phyloP scores from a whole-genome alignment of 768 basidiomycete genomes.

The Suillus discolor region DNA sequence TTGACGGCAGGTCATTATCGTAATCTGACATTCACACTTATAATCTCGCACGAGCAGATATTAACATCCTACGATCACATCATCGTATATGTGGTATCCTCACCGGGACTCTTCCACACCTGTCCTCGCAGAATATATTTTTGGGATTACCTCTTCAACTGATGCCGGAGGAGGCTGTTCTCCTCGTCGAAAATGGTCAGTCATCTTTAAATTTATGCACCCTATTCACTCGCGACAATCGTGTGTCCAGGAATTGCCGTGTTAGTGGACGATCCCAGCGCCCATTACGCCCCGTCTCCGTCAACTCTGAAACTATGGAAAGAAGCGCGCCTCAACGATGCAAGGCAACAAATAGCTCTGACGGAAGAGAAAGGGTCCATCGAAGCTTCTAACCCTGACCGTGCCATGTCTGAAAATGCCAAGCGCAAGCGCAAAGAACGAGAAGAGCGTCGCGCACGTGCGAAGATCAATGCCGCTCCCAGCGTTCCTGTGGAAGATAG shows the following conservation, averaged over 20 bases:
- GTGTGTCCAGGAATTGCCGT: conserved; percentile 65
- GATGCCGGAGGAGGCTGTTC: conserved; percentile 89
- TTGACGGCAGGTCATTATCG: conserved; percentile 57
- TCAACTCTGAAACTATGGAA: conserved; percentile 58
- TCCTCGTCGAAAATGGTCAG: conserved; percentile 82
- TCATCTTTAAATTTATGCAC: conserved; percentile 1
- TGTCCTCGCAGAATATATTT: conserved; percentile 96
- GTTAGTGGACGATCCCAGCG: conserved; percentile 70
- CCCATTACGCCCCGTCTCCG: conserved; percentile 52
- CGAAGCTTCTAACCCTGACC: conserved; percentile 39
- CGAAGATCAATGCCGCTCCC: conserved; percentile 20
- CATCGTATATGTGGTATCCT: conserved; percentile 86
- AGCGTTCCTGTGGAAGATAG: conserved; percentile 22
- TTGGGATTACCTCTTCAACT: conserved; percentile 89
- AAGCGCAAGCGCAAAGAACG: conserved; percentile 72
- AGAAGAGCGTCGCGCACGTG: conserved; percentile 46
- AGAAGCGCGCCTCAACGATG: conserved; percentile 44
- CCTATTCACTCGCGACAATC: conserved; percentile 4
- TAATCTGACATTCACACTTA: not conserved
- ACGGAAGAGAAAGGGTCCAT: conserved; percentile 53
- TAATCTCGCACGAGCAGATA: conserved; percentile 52
- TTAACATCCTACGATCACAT: conserved; percentile 74
- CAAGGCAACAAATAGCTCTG: conserved; percentile 50
- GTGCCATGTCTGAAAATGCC: conserved; percentile 62
- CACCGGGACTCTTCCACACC: conserved; percentile 89